A percentile compares a stretch with the other conserved stretches of the same genome.
These are phyloP conservation scores for Verticillium albo-atrum DNA, from an alignment of 2,329 filamentous ascomycete genomes.

Conservation along the genomic window DNA sequence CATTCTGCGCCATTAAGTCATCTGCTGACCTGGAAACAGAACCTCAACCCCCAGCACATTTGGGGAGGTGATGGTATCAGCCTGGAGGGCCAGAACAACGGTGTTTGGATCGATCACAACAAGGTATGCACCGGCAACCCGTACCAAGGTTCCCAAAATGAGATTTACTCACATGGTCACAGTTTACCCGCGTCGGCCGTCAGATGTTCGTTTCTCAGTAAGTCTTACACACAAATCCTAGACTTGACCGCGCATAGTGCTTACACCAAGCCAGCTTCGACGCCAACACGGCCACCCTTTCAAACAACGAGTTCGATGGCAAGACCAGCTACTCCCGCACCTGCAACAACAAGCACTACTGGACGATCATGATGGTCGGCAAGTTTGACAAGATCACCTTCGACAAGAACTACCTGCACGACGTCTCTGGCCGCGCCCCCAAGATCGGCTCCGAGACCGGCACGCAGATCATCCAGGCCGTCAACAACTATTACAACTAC, in stretches of 20 bases:
- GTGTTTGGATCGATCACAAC: conserved; percentile 31
- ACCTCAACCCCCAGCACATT: conserved; percentile 35
- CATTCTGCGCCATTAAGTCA: conserved; percentile 36
- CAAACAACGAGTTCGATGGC: conserved; percentile 42
- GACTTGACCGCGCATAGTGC: not conserved
- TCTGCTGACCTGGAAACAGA: conserved; percentile 16
- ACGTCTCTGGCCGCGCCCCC: conserved; percentile 37
- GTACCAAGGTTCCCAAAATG: too few relatives aligned
- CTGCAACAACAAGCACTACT: conserved; percentile 43
- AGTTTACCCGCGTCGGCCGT: conserved; percentile 33
- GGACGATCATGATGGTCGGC: conserved; percentile 36
- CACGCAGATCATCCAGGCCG: conserved; percentile 27
- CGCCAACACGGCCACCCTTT: conserved; percentile 33
- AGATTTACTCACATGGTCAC: not conserved
- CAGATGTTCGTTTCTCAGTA: conserved; percentile 29
- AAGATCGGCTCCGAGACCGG: conserved; percentile 27
- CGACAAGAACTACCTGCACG: conserved; percentile 38
- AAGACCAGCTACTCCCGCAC: conserved; percentile 33
- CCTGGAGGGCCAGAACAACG: conserved; percentile 21
- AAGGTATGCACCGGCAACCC: conserved; percentile 19
- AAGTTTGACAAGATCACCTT: conserved; percentile 35
- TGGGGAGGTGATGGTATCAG: conserved; percentile 31
- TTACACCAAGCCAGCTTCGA: conserved; percentile 1
- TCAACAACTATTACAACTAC: conserved; percentile 37
- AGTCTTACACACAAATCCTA: conserved; percentile 13